Conservation (phyloP, 768 basidiomycete genomes). For the Podaxis pistillaris region DNA sequence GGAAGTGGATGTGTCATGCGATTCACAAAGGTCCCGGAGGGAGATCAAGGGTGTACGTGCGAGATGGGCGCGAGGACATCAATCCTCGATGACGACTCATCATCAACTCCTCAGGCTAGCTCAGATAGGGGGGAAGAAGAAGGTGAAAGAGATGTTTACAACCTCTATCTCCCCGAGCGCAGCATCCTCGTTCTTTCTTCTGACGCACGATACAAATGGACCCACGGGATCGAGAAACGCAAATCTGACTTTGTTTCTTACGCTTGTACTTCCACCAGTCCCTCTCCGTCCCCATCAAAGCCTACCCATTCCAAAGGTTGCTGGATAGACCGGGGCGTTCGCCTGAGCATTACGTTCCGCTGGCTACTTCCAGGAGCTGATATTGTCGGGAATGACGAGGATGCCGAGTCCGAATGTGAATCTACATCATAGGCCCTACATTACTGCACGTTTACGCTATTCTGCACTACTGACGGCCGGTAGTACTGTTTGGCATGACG, state of each 20-base stretch:
- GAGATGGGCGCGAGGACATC: background rate
- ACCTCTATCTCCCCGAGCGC: conserved; percentile 73
- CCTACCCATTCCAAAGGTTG: conserved; percentile 16
- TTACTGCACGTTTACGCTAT: background rate
- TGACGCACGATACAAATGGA: conserved; percentile 84
- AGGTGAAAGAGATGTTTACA: conserved; percentile 28
- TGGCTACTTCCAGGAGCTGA: conserved; percentile 88
- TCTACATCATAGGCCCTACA: background rate
- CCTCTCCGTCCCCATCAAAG: background rate
- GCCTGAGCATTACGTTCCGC: conserved; percentile 83
- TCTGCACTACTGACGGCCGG: background rate
- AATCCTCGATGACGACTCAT: background rate
- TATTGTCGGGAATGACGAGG: conserved; percentile 51
- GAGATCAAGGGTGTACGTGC: background rate
- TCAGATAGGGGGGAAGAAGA: background rate
- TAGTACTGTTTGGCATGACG: background rate
- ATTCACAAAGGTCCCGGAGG: conserved; percentile 42
- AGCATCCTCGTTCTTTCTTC: conserved; percentile 77
- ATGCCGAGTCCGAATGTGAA: background rate
- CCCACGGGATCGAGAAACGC: conserved; percentile 78
- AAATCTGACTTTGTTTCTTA: conserved; percentile 57
- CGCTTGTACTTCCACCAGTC: conserved; percentile 18
- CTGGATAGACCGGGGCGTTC: conserved; percentile 51
- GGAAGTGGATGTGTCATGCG: conserved; percentile 80
- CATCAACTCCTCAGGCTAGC: too few relatives aligned